phyloP scores from a whole-genome alignment of 1,284 basidiomycete species.

The Rhodotorula sp. region DNA sequence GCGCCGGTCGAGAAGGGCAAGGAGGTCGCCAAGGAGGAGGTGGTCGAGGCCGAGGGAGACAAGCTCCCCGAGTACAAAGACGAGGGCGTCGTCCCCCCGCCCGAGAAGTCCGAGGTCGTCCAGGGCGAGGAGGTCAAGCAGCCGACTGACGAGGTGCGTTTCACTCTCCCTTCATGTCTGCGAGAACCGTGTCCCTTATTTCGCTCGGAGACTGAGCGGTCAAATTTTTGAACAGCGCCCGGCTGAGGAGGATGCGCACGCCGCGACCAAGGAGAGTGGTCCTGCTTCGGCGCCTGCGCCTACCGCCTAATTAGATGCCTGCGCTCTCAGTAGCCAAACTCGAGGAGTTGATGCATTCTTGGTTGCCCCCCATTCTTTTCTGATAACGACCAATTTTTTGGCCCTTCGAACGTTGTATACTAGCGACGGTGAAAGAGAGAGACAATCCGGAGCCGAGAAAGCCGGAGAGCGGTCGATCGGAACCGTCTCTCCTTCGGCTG shows the following conservation, averaged over 20 bases:
- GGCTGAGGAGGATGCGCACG: constrained; percentile 28
- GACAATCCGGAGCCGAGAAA: background rate
- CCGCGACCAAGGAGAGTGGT: constrained; percentile 27
- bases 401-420: background rate
- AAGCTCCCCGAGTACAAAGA: constrained; percentile 27
- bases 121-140: constrained; percentile 35
- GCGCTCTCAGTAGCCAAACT: background rate
- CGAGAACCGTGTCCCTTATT: background rate
- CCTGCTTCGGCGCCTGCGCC: constrained; percentile 13
- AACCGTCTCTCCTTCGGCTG: background rate
- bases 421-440: background rate
- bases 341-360: background rate
- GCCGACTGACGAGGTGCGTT: constrained; percentile 33
- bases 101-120: constrained; percentile 37
- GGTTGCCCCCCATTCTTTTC: background rate
- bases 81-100: constrained; percentile 27
- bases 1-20: constrained; percentile 33
- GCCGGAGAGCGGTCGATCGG: background rate
- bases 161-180: background rate
- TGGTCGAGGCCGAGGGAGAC: constrained; percentile 19
- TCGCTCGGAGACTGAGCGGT: background rate
- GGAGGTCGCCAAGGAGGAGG: constrained; percentile 22
- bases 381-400: no score
- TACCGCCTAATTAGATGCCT: constrained; percentile 1
- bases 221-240: constrained; percentile 12